Evolutionary conservation across 2,329 filamentous ascomycete genomes (phyloP).

Genomic region (Colletotrichum graminicola): DNA sequence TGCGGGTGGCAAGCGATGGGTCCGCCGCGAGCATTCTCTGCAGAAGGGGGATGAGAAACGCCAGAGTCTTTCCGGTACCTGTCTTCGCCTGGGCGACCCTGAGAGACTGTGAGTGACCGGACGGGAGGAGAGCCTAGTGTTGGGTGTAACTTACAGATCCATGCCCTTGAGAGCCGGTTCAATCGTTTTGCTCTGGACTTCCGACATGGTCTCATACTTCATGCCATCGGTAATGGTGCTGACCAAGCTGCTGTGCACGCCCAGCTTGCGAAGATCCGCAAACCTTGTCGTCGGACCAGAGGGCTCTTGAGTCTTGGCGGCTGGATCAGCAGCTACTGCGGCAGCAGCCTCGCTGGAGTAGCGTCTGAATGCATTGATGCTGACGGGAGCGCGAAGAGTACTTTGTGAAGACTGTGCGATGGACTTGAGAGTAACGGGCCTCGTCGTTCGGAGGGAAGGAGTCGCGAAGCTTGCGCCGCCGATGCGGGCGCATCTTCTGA

Average conservation of each 20-base stretch:
- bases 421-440: slow-evolving; percentile 37
- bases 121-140: slow-evolving; percentile 24
- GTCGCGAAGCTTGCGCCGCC: slow-evolving; percentile 46
- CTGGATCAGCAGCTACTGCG: slow-evolving; percentile 43
- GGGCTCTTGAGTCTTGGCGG: slow-evolving; percentile 30
- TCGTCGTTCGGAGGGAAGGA: slow-evolving; percentile 28
- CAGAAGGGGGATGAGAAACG: slow-evolving; percentile 88
- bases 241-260: slow-evolving; percentile 75
- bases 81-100: slow-evolving; percentile 95
- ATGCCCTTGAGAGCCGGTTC: slow-evolving; percentile 81
- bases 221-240: slow-evolving; percentile 77
- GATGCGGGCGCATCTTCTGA: slow-evolving; percentile 55
- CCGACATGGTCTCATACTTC: slow-evolving; percentile 87
- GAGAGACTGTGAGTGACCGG: slow-evolving; percentile 44
- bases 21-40: slow-evolving; percentile 80
- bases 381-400: slow-evolving; percentile 22
- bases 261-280: slow-evolving; percentile 57
- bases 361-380: slow-evolving; percentile 44
- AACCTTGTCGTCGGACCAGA: slow-evolving; percentile 49
- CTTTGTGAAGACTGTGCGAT: slow-evolving; percentile 31
- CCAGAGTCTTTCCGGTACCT: slow-evolving; percentile 95
- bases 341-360: slow-evolving; percentile 57
- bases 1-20: slow-evolving; percentile 67
- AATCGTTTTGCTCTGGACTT: slow-evolving; percentile 89
- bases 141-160: slow-evolving; percentile 77